These are phyloP conservation scores for Globisporangium middletonii DNA, from an alignment of 352 stramenopile genomes.

Conservation along the genomic window DNA sequence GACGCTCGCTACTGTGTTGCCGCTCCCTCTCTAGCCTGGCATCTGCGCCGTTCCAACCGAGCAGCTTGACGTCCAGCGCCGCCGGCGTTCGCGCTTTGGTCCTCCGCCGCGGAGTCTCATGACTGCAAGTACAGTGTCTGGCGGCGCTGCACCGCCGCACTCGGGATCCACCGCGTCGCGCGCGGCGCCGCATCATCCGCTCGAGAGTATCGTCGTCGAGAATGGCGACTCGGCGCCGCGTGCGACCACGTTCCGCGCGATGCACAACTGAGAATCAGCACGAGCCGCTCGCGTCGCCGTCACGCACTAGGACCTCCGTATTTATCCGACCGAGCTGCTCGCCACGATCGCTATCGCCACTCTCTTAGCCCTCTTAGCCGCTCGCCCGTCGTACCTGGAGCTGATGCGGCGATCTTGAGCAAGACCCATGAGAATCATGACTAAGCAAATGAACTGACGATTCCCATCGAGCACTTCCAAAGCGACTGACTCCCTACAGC, in stretches of 20 bases:
- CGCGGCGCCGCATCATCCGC: neutral
- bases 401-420: too few relatives aligned
- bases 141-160: neutral
- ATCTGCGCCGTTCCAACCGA: slow-evolving; percentile 74
- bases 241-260: slow-evolving; percentile 10
- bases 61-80: slow-evolving; percentile 34
- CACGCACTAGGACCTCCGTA: neutral
- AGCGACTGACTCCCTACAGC: neutral
- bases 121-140: neutral
- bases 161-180: neutral
- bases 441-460: neutral
- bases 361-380: too few relatives aligned
- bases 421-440: too few relatives aligned
- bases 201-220: slow-evolving; percentile 8
- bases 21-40: slow-evolving; percentile 34
- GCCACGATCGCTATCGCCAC: too few relatives aligned
- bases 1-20: neutral
- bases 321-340: slow-evolving; percentile 1
- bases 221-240: neutral
- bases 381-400: too few relatives aligned
- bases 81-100: slow-evolving; percentile 6
- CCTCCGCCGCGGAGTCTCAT: neutral
- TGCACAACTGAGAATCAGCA: slow-evolving; percentile 2
- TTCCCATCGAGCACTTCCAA: neutral
- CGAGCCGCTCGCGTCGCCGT: neutral